Conservation (phyloP, 148 eudicot species). For the Fagopyrum esculentum region DNA sequence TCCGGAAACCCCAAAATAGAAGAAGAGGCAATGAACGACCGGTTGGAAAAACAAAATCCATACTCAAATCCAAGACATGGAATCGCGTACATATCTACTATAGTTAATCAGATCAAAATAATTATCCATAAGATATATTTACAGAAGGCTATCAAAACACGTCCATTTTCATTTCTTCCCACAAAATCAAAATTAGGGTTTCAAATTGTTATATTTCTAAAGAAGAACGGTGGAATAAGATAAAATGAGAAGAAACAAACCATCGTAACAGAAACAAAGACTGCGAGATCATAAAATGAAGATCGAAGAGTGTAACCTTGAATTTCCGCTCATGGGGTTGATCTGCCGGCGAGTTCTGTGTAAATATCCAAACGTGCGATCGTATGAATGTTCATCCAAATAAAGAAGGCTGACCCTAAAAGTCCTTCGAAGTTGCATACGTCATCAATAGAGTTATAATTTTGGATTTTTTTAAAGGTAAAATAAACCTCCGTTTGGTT, state of each 20-base stretch:
- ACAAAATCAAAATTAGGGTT: neutral
- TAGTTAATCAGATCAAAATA: neutral
- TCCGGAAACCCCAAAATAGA: neutral
- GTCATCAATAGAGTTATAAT: neutral
- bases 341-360: neutral
- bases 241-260: neutral
- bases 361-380: neutral
- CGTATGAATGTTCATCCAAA: neutral
- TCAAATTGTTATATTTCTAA: neutral
- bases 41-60: neutral
- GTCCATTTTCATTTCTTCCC: neutral
- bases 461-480: no score
- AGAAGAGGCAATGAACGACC: neutral
- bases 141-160: neutral
- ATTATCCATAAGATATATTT: neutral
- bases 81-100: neutral
- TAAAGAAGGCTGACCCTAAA: neutral
- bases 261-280: neutral
- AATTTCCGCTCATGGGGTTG: neutral
- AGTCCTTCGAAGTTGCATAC: neutral
- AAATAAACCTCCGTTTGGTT: no score
- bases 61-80: neutral
- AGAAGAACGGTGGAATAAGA: neutral
- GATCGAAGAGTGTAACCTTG: neutral
- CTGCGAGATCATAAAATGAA: neutral